Percentiles rank a stretch among this genome's conserved stretches.
Conservation (phyloP, 2,329 filamentous ascomycete species). For the Verticillium tricorpus region DNA sequence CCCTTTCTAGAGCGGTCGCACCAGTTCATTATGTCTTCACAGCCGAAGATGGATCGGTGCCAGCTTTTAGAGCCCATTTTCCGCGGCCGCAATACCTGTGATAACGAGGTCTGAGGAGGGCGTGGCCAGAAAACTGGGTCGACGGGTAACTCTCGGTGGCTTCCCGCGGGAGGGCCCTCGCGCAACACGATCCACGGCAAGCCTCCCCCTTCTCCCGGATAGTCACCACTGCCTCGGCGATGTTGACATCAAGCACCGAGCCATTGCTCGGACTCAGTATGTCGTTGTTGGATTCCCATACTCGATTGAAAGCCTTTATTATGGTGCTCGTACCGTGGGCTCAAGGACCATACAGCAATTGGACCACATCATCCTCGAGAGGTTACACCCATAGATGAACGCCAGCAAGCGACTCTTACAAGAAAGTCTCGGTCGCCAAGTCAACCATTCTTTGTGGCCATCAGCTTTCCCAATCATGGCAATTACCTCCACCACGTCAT, state of each 20-base stretch:
- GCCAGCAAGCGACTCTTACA: background rate
- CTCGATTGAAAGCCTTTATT: background rate
- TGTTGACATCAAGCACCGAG: background rate
- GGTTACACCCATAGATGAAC: background rate
- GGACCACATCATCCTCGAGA: background rate
- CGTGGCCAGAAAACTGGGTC: background rate
- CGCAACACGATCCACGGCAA: background rate
- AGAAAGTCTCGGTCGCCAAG: background rate
- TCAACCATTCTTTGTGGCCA: background rate
- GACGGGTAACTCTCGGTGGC: background rate
- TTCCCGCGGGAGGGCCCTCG: background rate
- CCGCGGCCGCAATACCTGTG: background rate
- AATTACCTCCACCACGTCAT: background rate
- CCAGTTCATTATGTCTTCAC: no score
- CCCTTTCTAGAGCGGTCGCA: slow-evolving; percentile 4
- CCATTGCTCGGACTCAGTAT: background rate
- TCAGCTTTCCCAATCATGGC: slow-evolving; percentile 4
- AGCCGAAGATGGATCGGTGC: no score
- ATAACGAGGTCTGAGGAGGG: background rate
- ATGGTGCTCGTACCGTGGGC: background rate
- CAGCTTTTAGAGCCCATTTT: background rate
- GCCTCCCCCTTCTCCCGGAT: background rate
- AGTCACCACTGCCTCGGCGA: background rate
- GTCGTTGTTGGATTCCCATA: no score
- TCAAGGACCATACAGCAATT: background rate